A percentile compares a stretch with the other conserved stretches of the same genome.
phyloP scores from a whole-genome alignment of 495 filamentous ascomycete genomes.

The Neurospora sp. region DNA sequence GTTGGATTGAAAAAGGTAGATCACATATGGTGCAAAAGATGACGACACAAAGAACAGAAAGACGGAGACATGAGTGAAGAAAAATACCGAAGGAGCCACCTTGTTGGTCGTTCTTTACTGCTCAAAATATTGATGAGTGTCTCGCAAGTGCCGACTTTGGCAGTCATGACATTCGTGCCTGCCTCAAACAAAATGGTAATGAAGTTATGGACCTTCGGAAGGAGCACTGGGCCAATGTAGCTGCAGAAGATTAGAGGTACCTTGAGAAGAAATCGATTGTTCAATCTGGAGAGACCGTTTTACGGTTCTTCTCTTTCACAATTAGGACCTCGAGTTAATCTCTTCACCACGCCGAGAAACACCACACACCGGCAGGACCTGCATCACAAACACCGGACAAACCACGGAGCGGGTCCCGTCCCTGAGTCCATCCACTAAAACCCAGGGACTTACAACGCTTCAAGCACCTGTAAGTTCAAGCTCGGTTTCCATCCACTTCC shows the following conservation, averaged over 20 bases:
- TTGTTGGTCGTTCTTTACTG: background rate
- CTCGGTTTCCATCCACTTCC: background rate
- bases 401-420: background rate
- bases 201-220: background rate
- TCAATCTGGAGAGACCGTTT: background rate
- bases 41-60: background rate
- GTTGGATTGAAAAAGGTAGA: background rate
- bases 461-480: background rate
- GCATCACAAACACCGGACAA: background rate
- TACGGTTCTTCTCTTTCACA: background rate
- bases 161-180: background rate
- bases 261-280: background rate
- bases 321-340: background rate
- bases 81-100: background rate
- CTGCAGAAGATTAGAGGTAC: background rate
- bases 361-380: background rate
- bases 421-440: background rate
- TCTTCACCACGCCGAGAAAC: background rate
- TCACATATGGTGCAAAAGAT: background rate
- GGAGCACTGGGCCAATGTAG: background rate
- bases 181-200: background rate
- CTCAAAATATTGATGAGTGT: background rate
- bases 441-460: background rate
- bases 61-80: background rate
- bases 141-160: background rate